phyloP scores from a whole-genome alignment of 2,329 filamentous ascomycete genomes.

The Diaporthe citri region DNA sequence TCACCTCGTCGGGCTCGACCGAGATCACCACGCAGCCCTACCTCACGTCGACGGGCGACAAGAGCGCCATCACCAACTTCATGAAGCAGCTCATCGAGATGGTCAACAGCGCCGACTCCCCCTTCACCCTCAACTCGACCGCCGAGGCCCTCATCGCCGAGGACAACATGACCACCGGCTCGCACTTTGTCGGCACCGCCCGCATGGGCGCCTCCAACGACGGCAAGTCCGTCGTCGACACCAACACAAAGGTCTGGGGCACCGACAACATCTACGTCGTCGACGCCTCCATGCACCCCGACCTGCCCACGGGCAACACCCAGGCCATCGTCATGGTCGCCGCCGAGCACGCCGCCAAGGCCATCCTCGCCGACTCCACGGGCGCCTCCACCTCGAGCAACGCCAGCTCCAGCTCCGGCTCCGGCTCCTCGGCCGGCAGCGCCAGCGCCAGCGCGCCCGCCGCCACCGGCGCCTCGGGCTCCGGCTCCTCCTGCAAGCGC shows the following conservation, averaged over 20 bases:
- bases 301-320: constrained; percentile 73
- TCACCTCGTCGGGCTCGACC: constrained; percentile 55
- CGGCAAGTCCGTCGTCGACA: constrained; percentile 49
- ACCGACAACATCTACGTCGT: constrained; percentile 74
- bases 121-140: constrained; percentile 43
- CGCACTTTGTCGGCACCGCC: constrained; percentile 49
- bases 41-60: constrained; percentile 50
- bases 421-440: constrained; percentile 9
- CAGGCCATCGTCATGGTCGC: constrained; percentile 55
- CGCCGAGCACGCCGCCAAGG: constrained; percentile 53
- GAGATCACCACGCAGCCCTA: constrained; percentile 55
- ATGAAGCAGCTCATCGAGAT: constrained; percentile 46
- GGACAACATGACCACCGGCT: constrained; percentile 43
- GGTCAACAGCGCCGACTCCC: constrained; percentile 44
- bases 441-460: background rate
- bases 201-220: constrained; percentile 49
- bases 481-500: constrained; percentile 35
- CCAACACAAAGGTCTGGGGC: constrained; percentile 64
- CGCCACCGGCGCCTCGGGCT: background rate
- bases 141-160: constrained; percentile 39
- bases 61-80: constrained; percentile 46
- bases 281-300: constrained; percentile 74
- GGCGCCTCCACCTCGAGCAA: constrained; percentile 33
- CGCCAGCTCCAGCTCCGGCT: constrained; percentile 11
- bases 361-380: constrained; percentile 39